Evolutionary conservation across 441 rosid species (phyloP), one percentile per base, ranked within the genome.

Genomic region (Sinapis alba): DNA sequence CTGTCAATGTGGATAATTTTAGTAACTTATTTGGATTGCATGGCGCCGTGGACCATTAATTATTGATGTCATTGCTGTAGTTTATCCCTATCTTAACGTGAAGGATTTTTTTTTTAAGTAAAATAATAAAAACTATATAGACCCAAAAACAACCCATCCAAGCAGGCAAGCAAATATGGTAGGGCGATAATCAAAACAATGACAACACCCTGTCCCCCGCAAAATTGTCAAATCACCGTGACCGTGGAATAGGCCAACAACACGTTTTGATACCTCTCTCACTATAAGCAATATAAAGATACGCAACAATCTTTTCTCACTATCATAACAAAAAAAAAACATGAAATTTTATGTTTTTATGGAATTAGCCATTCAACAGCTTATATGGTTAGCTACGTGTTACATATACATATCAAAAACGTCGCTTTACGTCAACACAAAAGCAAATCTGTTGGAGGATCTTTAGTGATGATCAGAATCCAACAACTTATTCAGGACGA

Each of bases 211-310:
- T 68, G 69, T 69, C 13, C 58, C 51, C 59, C 10, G 26, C 47
- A 24, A n/a, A 27, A 26, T 5, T 27, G 50, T 51, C 59, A 62
- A 62, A 34, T 32, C 59, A 43, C 69, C 24, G 8, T 64, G 54
- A 21, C 21, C 57, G 47, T 75, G 47, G 69, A 75, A 36, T 36
- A 62, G n/a, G 47, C 59, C 68, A 75, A 62, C 78, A 65, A 62
- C 78, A 65, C 23, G 34, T 26, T 19, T 65, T 23, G 26, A 50
- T 51, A 21, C 47, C 38, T 51, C 73, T 60, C n/a, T 32, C 32
- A 3, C 41, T 34, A 21, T 61, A 10, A 51, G 47, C 74, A 75
- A 51, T 6, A 26, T 69, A 62, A 69, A 76, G 79, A 76, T 69
- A 63, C 54, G 71, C 66, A 56, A 62, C 2, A 76, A 63, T 71